These are phyloP conservation scores for Leishmania braziliensis DNA, from an alignment of 208 protist genomes.

Conservation along the genomic window DNA sequence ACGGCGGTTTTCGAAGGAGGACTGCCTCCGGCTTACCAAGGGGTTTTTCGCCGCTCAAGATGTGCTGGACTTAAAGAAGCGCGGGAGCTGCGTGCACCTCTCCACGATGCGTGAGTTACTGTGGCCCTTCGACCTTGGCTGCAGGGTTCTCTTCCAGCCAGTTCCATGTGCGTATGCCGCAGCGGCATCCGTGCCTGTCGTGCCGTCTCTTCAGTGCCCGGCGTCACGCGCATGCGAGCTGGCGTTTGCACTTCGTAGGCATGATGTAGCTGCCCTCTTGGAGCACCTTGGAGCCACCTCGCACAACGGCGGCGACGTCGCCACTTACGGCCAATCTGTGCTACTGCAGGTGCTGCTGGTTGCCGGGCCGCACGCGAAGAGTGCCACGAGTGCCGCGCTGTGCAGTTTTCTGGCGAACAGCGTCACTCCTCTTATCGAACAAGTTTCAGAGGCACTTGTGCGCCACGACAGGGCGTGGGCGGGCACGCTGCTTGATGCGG, in stretches of 20 bases:
- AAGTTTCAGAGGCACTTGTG: slow-evolving; percentile 43
- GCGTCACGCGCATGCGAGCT: slow-evolving; percentile 4
- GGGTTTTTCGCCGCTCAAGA: slow-evolving; percentile 47
- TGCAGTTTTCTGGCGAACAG: slow-evolving; percentile 50
- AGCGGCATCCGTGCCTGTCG: slow-evolving; percentile 3
- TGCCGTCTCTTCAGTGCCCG: slow-evolving; percentile 19
- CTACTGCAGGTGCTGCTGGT: slow-evolving; percentile 62
- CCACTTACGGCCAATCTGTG: slow-evolving; percentile 53
- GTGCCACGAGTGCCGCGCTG: slow-evolving; percentile 44
- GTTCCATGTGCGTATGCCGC: slow-evolving; percentile 44
- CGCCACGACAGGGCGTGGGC: slow-evolving; percentile 54
- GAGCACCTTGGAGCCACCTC: slow-evolving; percentile 45
- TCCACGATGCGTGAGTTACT: slow-evolving; percentile 53
- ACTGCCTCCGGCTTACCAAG: slow-evolving; percentile 46
- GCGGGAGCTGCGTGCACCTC: slow-evolving; percentile 45
- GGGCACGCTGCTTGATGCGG: slow-evolving; percentile 51
- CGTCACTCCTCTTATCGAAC: slow-evolving; percentile 34
- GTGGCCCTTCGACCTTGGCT: slow-evolving; percentile 26
- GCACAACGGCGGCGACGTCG: slow-evolving; percentile 52
- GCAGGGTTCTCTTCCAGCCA: slow-evolving; percentile 75
- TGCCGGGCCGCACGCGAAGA: slow-evolving; percentile 30
- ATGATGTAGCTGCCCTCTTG: slow-evolving; percentile 9
- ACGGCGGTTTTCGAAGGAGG: slow-evolving; percentile 44
- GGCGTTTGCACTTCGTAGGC: not conserved
- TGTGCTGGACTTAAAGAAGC: slow-evolving; percentile 32